These are phyloP conservation scores for Stylonectria norvegica DNA, from an alignment of 2,329 filamentous ascomycete genomes.

Conservation along the genomic window DNA sequence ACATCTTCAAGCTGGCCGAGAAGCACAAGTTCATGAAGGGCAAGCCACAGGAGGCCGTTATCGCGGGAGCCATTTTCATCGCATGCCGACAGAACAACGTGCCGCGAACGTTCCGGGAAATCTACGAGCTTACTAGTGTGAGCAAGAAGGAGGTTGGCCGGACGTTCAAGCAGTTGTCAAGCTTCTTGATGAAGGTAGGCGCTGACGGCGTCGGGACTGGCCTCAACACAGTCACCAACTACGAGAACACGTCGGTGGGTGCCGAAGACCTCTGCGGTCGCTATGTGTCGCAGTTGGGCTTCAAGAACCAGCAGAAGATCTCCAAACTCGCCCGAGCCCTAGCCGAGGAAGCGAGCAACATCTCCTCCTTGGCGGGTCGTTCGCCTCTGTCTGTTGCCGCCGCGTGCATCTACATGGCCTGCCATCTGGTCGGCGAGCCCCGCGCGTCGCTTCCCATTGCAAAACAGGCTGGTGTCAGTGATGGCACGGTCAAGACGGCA, in stretches of 20 bases:
- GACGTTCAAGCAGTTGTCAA: constrained; percentile 90
- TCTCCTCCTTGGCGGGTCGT: constrained; percentile 82
- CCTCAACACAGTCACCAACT: constrained; percentile 61
- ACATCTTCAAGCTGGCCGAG: constrained; percentile 91
- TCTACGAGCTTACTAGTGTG: constrained; percentile 88
- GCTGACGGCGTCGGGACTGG: constrained; percentile 44
- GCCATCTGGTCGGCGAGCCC: constrained; percentile 75
- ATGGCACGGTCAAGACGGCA: constrained; percentile 93
- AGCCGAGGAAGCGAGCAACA: constrained; percentile 71
- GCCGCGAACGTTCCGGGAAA: constrained; percentile 88
- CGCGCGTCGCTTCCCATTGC: constrained; percentile 86
- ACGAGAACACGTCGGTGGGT: constrained; percentile 74
- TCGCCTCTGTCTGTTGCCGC: constrained; percentile 92
- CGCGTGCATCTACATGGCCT: constrained; percentile 95
- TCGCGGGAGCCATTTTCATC: constrained; percentile 96
- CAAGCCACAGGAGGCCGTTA: constrained; percentile 89
- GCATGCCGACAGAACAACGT: constrained; percentile 87
- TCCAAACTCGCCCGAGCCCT: constrained; percentile 77
- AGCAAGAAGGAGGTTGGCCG: constrained; percentile 96
- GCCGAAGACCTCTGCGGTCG: constrained; percentile 83
- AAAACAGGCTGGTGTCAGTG: constrained; percentile 80
- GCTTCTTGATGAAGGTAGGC: constrained; percentile 74
- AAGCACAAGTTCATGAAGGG: constrained; percentile 93
- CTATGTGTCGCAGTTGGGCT: constrained; percentile 80
- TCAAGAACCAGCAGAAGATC: constrained; percentile 67